Evolutionary conservation across 768 basidiomycete genomes (phyloP), one percentile per base, ranked within the genome.

Genomic region (Podaxis mareebaensis): DNA sequence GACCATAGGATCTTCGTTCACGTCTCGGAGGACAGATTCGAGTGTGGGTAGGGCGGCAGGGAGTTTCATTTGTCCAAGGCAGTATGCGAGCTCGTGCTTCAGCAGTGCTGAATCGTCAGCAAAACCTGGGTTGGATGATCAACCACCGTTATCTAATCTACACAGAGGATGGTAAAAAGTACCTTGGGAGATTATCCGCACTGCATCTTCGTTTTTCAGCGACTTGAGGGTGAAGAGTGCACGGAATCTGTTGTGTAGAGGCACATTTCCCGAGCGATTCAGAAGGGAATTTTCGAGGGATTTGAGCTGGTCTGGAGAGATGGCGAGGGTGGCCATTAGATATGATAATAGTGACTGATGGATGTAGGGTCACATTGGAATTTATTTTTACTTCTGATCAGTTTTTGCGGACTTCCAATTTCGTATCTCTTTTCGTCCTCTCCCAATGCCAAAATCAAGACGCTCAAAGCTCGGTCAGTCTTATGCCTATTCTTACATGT

Each of bases 1-100:
- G 65, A 99, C 97, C 97, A 99, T 99, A 0, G 94, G 89, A 74
- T 96, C 91, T 72, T 96, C 90, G 17, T 79, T 71, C 44, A 74
- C 71, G 70, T 95, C 81, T 65, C 83, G 79, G 40, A 99, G 82
- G 4, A 96, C 92, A 2, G 78, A 75, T 72, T 93, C 90, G 4
- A 99, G 85, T 17, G 84, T 82, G 5, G 94, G 89, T 11, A 99
- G 79, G 0, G 96, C 97, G 2, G 81, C 79, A 0, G 78, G 69
- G 36, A 83, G 83, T 68, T 89, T 89, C 76, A 96, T 91, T 76
- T 99, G 97, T 0, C 97, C 97, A 3, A 99, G 83, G 70, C 95
- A 96, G 74, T 99, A 99, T 0, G 97, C 97, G 2, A 99, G 83
- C 71, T 99, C 97, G 73, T 99, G 97, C 71, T 98, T 98, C 36